These are phyloP conservation scores for Kwoniella sp. DNA, from an alignment of 768 basidiomycete genomes.

Conservation along the genomic window DNA sequence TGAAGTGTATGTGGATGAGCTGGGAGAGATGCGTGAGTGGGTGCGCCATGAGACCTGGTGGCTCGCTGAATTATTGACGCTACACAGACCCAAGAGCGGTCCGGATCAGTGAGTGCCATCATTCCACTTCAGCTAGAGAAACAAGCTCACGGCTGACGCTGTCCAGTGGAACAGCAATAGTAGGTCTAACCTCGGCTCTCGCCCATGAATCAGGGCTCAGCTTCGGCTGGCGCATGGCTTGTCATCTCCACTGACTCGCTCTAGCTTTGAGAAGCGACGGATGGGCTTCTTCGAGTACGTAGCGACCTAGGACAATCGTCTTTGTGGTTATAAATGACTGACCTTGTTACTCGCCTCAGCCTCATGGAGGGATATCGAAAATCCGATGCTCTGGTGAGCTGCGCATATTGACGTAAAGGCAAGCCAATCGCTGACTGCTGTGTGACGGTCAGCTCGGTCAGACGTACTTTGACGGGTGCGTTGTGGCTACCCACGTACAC, in stretches of 20 bases:
- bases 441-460: slow-evolving; percentile 11
- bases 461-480: slow-evolving; percentile 41
- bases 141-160: background rate
- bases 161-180: slow-evolving; percentile 50
- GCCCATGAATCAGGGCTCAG: no score
- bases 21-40: slow-evolving; percentile 48
- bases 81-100: slow-evolving; percentile 39
- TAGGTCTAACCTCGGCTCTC: slow-evolving; percentile 28
- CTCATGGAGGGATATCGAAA: slow-evolving; percentile 50
- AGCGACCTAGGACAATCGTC: no score
- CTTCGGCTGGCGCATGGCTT: no score
- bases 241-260: background rate
- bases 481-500: no score
- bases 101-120: slow-evolving; percentile 32
- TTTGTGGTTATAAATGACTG: no score
- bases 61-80: background rate
- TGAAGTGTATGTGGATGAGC: slow-evolving; percentile 48
- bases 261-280: slow-evolving; percentile 44
- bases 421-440: no score
- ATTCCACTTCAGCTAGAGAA: background rate
- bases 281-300: slow-evolving; percentile 48
- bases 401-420: background rate
- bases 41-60: background rate
- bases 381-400: slow-evolving; percentile 41
- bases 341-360: background rate